Base-by-base conservation (phyloP, 306 rosid genomes). In the Cotoneaster glaucophyllus region DNA sequence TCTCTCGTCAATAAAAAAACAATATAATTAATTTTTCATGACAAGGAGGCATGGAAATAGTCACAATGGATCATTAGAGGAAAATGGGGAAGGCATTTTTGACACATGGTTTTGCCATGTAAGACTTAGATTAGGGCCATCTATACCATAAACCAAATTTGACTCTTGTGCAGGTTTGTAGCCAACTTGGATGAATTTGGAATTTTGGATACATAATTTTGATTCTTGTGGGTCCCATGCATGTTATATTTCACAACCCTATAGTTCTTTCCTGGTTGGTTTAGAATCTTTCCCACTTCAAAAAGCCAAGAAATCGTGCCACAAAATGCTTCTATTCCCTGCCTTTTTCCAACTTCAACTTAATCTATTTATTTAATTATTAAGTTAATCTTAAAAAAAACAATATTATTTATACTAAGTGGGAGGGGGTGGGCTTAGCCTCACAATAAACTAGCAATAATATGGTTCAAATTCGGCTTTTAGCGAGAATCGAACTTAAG, bases 271-370 rank as follows among this genome's bases (percentile, higher is more conserved):
- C 57, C 25, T 22, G 19, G 69, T 52, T 63, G 75, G 86, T 71
- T 79, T 70, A 45, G 83, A 71, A 79, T 83, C 78, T 57, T 67
- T 41, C 66, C 77, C 32, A 58, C 62, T 52, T 66, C 45, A 64
- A 74, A 74, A 56, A 2, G 28, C 21, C 26, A 13, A 78, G 12
- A 69, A 66, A 21, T 17, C 21, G 48, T 73, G 62, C 68, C 59
- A 1, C 32, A 48, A 25, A 45, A 67, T 32, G 67, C 44, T 74
- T 74, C 34, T 28, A 61, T n/a, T 74, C 59, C 58, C 74, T 57
- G 44, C 21, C 37, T 14, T 29, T 34, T 41, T n/a, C 17, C 11
- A 24, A 22, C 37, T 63, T 54, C 17, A 24, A 17, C 9, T 34
- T 34, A 34, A 34, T 34, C 39, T 34, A 34, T 34, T 34, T 34